Base-by-base conservation (phyloP, 192 early-diverging fungal species). In the Polychytrium aggregatum region DNA sequence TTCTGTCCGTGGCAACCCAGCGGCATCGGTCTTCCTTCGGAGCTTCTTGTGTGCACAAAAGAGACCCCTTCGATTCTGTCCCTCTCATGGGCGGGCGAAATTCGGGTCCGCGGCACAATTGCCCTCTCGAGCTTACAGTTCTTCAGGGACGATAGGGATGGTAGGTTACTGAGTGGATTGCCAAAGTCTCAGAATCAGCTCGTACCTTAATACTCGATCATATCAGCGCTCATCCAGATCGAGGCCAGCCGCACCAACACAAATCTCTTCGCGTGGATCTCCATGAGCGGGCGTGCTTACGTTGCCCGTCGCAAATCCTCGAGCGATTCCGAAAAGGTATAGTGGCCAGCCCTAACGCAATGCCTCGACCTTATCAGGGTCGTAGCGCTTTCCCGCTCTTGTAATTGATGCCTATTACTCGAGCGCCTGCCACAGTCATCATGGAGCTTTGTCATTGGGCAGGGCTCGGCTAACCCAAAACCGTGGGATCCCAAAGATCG, bases 61-160 rank as follows among this genome's bases (percentile, higher is more conserved):
- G 68, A 65, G 14, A 77, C 82, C 13, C 73, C 83, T 28, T 82
- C 86, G 4, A 71, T 87, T 13, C 72, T 87, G 42, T 81, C 76
- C 22, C 71, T 89, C 24, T 76, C 82, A 1, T 87, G 84, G 84
- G 44, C 65, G 11, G 80, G 76, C 21, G 77, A 83, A 30, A 71
- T 77, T 11, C 79, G 76, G 52, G 46, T 71, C 24, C 53, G 50
- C 29, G 72, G 71, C 27, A 85, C 81, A 10, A 54, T 70, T 11
- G 33, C 75, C 25, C 59, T 83, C 24, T 41, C 57, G 13, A 57
- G 70, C 26, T 49, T 80, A 39, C 67, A 47, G 21, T 82, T 85
- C 37, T 65, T 64, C 48, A 18, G 56, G 11, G 60, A 74, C 42
- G 41, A 39, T 6, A 53, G 62, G 4, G 50, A 48, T 57, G 55